Base-by-base conservation (phyloP, 2,329 filamentous ascomycete species). In the Cephalotrichum gorgonifer region DNA sequence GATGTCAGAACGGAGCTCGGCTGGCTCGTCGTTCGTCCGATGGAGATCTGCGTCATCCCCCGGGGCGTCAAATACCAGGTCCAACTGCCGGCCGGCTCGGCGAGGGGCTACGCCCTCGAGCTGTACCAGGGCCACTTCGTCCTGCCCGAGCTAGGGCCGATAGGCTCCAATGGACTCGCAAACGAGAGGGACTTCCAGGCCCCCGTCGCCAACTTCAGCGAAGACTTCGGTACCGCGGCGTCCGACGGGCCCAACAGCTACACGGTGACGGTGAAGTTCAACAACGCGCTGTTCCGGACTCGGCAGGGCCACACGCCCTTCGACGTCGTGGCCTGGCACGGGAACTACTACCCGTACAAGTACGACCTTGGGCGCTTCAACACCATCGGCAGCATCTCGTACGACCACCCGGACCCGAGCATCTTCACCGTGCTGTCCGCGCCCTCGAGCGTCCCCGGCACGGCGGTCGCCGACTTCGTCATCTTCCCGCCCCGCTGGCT, bases 291-390 rank as follows among this genome's bases (percentile, higher is more conserved):
- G 46, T 88, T 86, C 65, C 67, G 69, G 33, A 81, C 81, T 6
- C 70, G 62, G 39, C 85, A 89, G 64, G 62, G 72, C 11, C 86
- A 89, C 61, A 83, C 81, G 0, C 85, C 86, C 0, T 90, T 88
- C 57, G 85, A 90, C 56, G 78, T 90, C 0, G 85, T 88, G 3
- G 84, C 81, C 3, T 90, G 85, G 85, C 85, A 90, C 60, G 86
- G 86, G 42, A 85, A 80, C 54, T 89, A 88, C 65, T 84, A 85
- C 52, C 86, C 86, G 0, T 88, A 81, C 74, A 90, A 90, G 66
- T 90, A 90, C 67, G 86, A 89, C 57, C 74, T 90, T 1, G 83
- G 82, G 25, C 79, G 84, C 28, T 90, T 88, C 72, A 85, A 83
- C 66, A 80, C 79, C 41, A 81, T 90, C 42, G 86, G 85, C 20